These are phyloP conservation scores for Sugiyamaella qingdaonensis DNA, from an alignment of 805 yeast species.

Conservation along the genomic window DNA sequence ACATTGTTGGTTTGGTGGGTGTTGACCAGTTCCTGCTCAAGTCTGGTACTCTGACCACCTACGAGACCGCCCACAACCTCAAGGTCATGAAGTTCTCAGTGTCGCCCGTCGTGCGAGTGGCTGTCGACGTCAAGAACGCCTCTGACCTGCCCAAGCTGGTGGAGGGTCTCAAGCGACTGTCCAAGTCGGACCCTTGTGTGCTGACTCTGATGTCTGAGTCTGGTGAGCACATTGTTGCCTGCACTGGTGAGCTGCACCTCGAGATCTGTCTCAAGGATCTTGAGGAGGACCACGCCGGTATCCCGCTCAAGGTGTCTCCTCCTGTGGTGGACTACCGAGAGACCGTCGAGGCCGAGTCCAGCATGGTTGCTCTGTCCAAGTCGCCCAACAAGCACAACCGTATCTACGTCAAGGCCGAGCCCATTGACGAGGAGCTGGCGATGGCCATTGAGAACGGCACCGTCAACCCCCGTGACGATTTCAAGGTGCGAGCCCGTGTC, in stretches of 20 bases:
- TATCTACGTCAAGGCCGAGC: slow-evolving; percentile 96
- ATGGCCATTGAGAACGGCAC: slow-evolving; percentile 90
- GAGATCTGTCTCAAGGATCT: slow-evolving; percentile 95
- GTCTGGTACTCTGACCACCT: slow-evolving; percentile 98
- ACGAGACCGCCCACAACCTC: slow-evolving; percentile 97
- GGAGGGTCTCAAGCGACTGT: slow-evolving; percentile 99
- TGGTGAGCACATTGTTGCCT: slow-evolving; percentile 99
- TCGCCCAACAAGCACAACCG: slow-evolving; percentile 99
- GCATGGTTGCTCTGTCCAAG: slow-evolving; percentile 95
- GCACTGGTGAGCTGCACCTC: slow-evolving; percentile 99
- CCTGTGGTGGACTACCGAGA: slow-evolving; percentile 99
- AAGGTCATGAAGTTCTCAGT: slow-evolving; percentile 99
- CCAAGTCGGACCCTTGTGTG: slow-evolving; percentile 99
- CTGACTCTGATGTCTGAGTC: slow-evolving; percentile 79
- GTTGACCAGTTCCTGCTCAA: slow-evolving; percentile 98
- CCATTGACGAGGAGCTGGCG: slow-evolving; percentile 89
- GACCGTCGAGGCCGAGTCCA: slow-evolving; percentile 90
- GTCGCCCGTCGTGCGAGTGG: slow-evolving; percentile 99
- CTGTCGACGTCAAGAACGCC: slow-evolving; percentile 99
- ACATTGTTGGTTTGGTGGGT: slow-evolving; percentile 99
- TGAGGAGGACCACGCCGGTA: slow-evolving; percentile 99
- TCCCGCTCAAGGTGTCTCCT: slow-evolving; percentile 95
- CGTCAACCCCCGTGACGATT: slow-evolving; percentile 92
- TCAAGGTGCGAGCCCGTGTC: slow-evolving; percentile 98
- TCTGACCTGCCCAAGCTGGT: slow-evolving; percentile 98